Conservation (phyloP, 1,139 yeast species). For the Geotrichum phurueaensis region DNA sequence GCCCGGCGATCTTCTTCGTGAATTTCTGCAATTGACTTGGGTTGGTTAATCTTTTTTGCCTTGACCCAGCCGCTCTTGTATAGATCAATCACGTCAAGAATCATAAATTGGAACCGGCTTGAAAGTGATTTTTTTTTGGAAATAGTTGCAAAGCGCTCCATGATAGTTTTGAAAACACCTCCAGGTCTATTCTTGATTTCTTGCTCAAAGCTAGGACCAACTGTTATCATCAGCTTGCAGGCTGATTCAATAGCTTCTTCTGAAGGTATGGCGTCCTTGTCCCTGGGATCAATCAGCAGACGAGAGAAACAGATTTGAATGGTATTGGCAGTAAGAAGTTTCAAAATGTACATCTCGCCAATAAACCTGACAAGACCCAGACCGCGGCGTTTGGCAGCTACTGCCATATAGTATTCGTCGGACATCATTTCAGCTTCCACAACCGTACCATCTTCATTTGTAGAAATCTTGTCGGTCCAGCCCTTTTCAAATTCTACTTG, state of each 20-base stretch:
- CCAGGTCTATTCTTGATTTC: slow-evolving; percentile 40
- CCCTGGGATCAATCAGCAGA: slow-evolving; percentile 51
- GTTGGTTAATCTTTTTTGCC: slow-evolving; percentile 57
- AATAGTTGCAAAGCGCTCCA: slow-evolving; percentile 55
- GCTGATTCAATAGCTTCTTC: slow-evolving; percentile 92
- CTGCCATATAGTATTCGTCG: slow-evolving; percentile 87
- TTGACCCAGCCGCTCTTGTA: slow-evolving; percentile 58
- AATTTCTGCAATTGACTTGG: slow-evolving; percentile 86
- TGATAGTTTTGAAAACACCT: slow-evolving; percentile 43
- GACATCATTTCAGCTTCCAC: slow-evolving; percentile 77
- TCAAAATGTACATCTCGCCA: slow-evolving; percentile 84
- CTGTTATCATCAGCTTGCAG: slow-evolving; percentile 77
- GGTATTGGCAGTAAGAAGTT: slow-evolving; percentile 70
- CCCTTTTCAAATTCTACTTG: slow-evolving; percentile 94
- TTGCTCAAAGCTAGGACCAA: slow-evolving; percentile 72
- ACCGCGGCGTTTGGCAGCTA: slow-evolving; percentile 97
- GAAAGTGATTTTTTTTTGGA: slow-evolving; percentile 54
- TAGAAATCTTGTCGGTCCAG: slow-evolving; percentile 83
- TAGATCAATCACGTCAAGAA: slow-evolving; percentile 82
- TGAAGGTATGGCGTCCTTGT: slow-evolving; percentile 44
- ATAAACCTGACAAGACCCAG: slow-evolving; percentile 92
- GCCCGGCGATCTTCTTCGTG: slow-evolving; percentile 51
- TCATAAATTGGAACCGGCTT: slow-evolving; percentile 79
- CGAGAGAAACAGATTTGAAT: slow-evolving; percentile 71
- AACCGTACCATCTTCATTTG: slow-evolving; percentile 66